Percentiles rank a stretch among this genome's conserved stretches.
These are phyloP conservation scores for Kurtzmaniella fragi DNA, from an alignment of 805 yeast species.

Conservation along the genomic window DNA sequence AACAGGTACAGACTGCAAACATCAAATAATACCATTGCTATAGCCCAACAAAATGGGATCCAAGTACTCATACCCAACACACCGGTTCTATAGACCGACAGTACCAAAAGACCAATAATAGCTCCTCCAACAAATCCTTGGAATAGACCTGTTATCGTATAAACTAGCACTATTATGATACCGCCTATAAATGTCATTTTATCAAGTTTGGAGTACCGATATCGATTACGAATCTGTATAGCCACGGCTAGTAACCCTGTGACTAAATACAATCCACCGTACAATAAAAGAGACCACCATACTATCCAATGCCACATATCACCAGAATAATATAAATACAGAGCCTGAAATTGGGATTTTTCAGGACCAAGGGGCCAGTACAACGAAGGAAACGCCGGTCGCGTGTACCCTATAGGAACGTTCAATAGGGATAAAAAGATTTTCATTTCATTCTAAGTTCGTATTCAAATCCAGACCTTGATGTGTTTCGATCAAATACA, in stretches of 20 bases:
- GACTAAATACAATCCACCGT: slow-evolving; percentile 53
- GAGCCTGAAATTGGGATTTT: slow-evolving; percentile 34
- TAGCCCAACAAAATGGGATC: slow-evolving; percentile 85
- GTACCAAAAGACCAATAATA: slow-evolving; percentile 67
- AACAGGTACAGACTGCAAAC: slow-evolving; percentile 63
- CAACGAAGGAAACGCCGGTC: slow-evolving; percentile 79
- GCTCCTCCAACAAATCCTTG: slow-evolving; percentile 74
- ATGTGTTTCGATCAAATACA: too few species aligned
- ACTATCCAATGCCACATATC: slow-evolving; percentile 85
- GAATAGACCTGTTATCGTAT: slow-evolving; percentile 48
- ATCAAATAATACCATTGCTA: slow-evolving; percentile 62
- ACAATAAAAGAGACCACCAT: slow-evolving; percentile 73
- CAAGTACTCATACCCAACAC: slow-evolving; percentile 87
- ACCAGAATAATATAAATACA: slow-evolving; percentile 59
- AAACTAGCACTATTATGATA: slow-evolving; percentile 40
- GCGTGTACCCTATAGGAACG: slow-evolving; percentile 75
- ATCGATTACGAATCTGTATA: slow-evolving; percentile 17
- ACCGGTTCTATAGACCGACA: slow-evolving; percentile 75
- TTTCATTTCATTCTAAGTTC: slow-evolving; percentile 13
- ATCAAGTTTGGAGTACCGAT: slow-evolving; percentile 12
- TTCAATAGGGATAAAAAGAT: slow-evolving; percentile 35
- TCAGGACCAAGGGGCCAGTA: slow-evolving; percentile 58
- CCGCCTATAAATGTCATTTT: slow-evolving; percentile 14
- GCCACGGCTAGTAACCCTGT: slow-evolving; percentile 58
- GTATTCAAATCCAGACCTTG: too few species aligned